phyloP scores from a whole-genome alignment of 2,329 filamentous ascomycete genomes.

The Phialophora macrospora region DNA sequence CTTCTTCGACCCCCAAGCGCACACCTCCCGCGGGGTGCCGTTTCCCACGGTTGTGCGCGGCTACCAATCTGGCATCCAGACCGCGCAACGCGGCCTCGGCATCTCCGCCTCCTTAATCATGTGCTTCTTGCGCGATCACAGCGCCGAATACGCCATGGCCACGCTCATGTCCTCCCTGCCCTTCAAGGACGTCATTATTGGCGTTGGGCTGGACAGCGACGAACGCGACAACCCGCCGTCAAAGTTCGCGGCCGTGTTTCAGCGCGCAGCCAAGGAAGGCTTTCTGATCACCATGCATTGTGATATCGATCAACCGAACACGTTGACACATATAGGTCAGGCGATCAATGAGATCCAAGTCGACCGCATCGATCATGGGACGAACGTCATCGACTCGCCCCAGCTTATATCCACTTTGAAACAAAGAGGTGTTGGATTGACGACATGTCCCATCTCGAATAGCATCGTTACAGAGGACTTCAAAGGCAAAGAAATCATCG shows the following conservation, averaged over 20 bases:
- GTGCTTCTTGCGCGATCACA: slow-evolving; percentile 65
- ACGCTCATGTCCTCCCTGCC: slow-evolving; percentile 38
- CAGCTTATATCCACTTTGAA: slow-evolving; percentile 28
- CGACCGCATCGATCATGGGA: slow-evolving; percentile 40
- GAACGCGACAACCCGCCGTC: slow-evolving; percentile 38
- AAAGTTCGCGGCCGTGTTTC: slow-evolving; percentile 37
- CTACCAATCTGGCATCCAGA: slow-evolving; percentile 63
- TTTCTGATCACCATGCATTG: slow-evolving; percentile 57
- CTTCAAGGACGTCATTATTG: slow-evolving; percentile 38
- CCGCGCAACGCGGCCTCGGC: slow-evolving; percentile 66
- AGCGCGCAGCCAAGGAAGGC: slow-evolving; percentile 45
- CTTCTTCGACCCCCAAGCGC: slow-evolving; percentile 82
- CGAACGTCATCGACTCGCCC: slow-evolving; percentile 35
- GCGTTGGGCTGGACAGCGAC: slow-evolving; percentile 39
- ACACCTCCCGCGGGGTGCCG: slow-evolving; percentile 65
- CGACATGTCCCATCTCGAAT: slow-evolving; percentile 39
- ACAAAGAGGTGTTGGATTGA: slow-evolving; percentile 34
- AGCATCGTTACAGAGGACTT: slow-evolving; percentile 36
- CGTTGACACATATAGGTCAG: slow-evolving; percentile 52
- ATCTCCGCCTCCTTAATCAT: slow-evolving; percentile 70
- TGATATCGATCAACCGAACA: slow-evolving; percentile 58
- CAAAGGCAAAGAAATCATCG: slow-evolving; percentile 36
- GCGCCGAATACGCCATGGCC: slow-evolving; percentile 37
- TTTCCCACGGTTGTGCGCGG: slow-evolving; percentile 69
- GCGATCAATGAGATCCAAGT: slow-evolving; percentile 36